Evolutionary conservation across 2,329 filamentous ascomycete genomes (phyloP).

Genomic region (Colletotrichum abscissum): DNA sequence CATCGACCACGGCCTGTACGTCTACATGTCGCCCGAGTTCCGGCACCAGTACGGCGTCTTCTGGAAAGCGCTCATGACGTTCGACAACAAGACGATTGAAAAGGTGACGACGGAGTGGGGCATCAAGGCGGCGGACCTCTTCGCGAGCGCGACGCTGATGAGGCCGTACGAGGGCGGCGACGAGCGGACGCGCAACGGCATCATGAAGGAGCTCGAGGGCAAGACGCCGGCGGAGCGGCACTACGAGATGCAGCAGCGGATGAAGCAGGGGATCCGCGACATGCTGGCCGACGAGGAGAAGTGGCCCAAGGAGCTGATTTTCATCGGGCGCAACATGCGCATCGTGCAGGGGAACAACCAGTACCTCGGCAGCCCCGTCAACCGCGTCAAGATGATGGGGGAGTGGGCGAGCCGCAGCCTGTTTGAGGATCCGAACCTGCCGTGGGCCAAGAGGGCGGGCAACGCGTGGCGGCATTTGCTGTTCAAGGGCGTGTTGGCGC

Average conservation of each 20-base stretch:
- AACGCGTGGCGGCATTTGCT: constrained; percentile 83
- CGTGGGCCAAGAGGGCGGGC: constrained; percentile 68
- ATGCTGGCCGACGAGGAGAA: constrained; percentile 87
- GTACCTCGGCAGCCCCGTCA: constrained; percentile 88
- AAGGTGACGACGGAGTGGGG: constrained; percentile 85
- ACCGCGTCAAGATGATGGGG: constrained; percentile 93
- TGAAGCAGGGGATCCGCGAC: constrained; percentile 75
- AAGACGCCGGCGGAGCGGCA: constrained; percentile 76
- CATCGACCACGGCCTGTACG: constrained; percentile 97
- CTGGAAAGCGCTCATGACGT: constrained; percentile 94
- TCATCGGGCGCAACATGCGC: constrained; percentile 90
- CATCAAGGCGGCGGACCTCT: constrained; percentile 88
- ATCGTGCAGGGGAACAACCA: constrained; percentile 96
- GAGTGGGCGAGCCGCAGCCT: constrained; percentile 88
- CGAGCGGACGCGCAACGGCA: constrained; percentile 68
- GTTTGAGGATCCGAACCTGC: constrained; percentile 77
- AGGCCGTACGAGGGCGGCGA: constrained; percentile 91
- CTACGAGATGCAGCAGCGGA: constrained; percentile 88
- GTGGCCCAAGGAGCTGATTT: constrained; percentile 91
- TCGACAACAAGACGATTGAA: constrained; percentile 85
- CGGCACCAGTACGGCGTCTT: constrained; percentile 87
- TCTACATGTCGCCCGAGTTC: constrained; percentile 87
- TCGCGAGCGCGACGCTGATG: constrained; percentile 90
- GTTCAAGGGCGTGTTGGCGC: constrained; percentile 82
- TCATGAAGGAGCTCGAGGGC: constrained; percentile 73